Conservation (phyloP, 1,139 yeast genomes). For the Spathaspora jeffriesii region DNA sequence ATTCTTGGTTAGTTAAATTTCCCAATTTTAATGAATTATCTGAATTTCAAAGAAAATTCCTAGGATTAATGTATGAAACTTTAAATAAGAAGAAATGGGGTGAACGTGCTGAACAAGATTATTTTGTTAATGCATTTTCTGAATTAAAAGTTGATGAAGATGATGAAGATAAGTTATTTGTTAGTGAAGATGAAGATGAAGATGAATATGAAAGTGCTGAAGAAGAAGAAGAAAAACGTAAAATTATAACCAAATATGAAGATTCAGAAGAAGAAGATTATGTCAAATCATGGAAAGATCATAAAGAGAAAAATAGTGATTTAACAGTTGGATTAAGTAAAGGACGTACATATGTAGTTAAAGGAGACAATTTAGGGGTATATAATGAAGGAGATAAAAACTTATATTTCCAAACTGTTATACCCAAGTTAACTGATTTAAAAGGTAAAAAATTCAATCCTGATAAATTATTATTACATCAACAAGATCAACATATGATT, state of each 20-base stretch:
- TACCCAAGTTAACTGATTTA: constrained; percentile 56
- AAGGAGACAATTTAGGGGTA: constrained; percentile 81
- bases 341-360: constrained; percentile 74
- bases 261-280: constrained; percentile 20
- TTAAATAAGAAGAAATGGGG: constrained; percentile 54
- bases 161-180: constrained; percentile 17
- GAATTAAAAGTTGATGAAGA: constrained; percentile 30
- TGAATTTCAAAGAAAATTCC: constrained; percentile 52
- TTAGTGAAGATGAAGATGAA: constrained; percentile 15
- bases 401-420: constrained; percentile 66
- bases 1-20: constrained; percentile 70
- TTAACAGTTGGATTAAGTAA: constrained; percentile 71
- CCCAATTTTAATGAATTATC: constrained; percentile 35
- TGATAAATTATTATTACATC: constrained; percentile 69
- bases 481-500: constrained; percentile 68
- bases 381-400: constrained; percentile 60
- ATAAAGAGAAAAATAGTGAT: constrained; percentile 51
- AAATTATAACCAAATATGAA: neutral
- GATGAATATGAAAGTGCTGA: constrained; percentile 18
- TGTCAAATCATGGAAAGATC: constrained; percentile 12
- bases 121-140: constrained; percentile 27
- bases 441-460: constrained; percentile 62
- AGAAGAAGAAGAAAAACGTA: constrained; percentile 15
- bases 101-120: constrained; percentile 18
- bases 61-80: constrained; percentile 63